Conservation (phyloP, 208 protist genomes). For the Endotrypanum monterogeii region DNA sequence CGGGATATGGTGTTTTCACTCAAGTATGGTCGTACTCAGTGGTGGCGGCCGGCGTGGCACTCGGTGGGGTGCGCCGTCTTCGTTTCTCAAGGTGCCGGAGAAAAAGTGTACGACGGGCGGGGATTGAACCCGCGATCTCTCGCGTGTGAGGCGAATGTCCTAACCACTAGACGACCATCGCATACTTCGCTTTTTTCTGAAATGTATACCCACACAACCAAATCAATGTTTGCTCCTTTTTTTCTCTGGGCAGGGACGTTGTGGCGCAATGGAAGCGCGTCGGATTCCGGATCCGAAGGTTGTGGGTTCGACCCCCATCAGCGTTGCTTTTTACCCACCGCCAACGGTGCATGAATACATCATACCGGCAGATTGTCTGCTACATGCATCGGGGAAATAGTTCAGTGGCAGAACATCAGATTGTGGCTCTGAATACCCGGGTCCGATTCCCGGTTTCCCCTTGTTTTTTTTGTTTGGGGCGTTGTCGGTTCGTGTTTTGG, state of each 20-base stretch:
- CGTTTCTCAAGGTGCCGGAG: too few relatives aligned
- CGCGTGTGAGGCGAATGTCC: slow-evolving; percentile 94
- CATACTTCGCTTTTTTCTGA: too few relatives aligned
- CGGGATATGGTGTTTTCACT: slow-evolving; percentile 46
- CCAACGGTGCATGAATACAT: slow-evolving; percentile 57
- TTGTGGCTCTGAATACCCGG: slow-evolving; percentile 87
- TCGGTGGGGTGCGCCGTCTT: too few relatives aligned
- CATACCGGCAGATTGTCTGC: too few relatives aligned
- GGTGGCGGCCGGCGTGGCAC: too few relatives aligned
- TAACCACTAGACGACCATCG: slow-evolving; percentile 96
- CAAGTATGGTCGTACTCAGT: slow-evolving; percentile 45
- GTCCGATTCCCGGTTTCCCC: slow-evolving; percentile 88
- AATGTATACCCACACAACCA: too few relatives aligned
- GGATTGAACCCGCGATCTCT: slow-evolving; percentile 94
- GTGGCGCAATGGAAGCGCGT: slow-evolving; percentile 57
- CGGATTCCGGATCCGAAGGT: slow-evolving; percentile 53
- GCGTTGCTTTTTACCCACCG: slow-evolving; percentile 60
- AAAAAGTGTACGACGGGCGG: slow-evolving; percentile 82
- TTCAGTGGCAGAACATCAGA: slow-evolving; percentile 89
- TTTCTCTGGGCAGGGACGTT: slow-evolving; percentile 42
- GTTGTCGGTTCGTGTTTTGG: too few relatives aligned
- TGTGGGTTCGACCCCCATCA: slow-evolving; percentile 84
- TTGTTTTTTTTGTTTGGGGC: slow-evolving; percentile 33
- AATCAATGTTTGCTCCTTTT: background rate
- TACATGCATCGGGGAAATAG: slow-evolving; percentile 49